Evolutionary conservation across 192 early-diverging fungal genomes (phyloP).

Genomic region (Helicostylum pulchrum): DNA sequence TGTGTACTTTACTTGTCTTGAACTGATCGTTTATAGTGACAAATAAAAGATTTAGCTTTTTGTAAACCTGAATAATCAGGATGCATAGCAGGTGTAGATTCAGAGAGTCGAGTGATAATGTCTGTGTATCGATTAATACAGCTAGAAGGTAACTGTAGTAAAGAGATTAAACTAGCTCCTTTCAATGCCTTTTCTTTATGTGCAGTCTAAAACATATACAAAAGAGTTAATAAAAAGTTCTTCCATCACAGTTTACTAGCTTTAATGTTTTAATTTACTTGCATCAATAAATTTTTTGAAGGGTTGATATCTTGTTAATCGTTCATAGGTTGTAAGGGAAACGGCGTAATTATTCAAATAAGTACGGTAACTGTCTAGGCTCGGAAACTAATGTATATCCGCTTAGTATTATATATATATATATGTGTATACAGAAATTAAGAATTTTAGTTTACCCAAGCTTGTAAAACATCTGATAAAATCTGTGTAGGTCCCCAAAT

Average conservation of each 20-base stretch:
- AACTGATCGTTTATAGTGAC: slow-evolving; percentile 1
- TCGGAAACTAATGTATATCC: slow-evolving; percentile 17
- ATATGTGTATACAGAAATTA: not conserved
- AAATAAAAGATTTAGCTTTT: slow-evolving; percentile 12
- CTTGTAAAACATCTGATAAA: slow-evolving; percentile 30
- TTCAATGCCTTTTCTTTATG: slow-evolving; percentile 27
- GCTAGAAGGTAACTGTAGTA: slow-evolving; percentile 29
- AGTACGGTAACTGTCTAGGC: slow-evolving; percentile 15
- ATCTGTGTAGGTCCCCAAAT: slow-evolving; percentile 40
- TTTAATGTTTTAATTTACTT: slow-evolving; percentile 11
- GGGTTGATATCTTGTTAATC: slow-evolving; percentile 17
- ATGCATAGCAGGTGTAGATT: slow-evolving; percentile 29
- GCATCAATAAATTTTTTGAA: slow-evolving; percentile 40
- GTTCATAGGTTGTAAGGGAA: slow-evolving; percentile 26
- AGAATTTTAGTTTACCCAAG: slow-evolving; percentile 20
- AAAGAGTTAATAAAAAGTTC: slow-evolving; percentile 1
- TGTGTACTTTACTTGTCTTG: slow-evolving; percentile 7
- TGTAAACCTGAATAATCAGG: slow-evolving; percentile 33
- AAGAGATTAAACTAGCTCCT: slow-evolving; percentile 17
- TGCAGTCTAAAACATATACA: slow-evolving; percentile 21
- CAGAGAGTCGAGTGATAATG: slow-evolving; percentile 19
- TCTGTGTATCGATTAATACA: slow-evolving; percentile 30
- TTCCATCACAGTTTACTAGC: no score
- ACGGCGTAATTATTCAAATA: slow-evolving; percentile 29
- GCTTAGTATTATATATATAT: not conserved